Evolutionary conservation across 352 stramenopile genomes (phyloP).

Genomic region (Globisporangium polare): DNA sequence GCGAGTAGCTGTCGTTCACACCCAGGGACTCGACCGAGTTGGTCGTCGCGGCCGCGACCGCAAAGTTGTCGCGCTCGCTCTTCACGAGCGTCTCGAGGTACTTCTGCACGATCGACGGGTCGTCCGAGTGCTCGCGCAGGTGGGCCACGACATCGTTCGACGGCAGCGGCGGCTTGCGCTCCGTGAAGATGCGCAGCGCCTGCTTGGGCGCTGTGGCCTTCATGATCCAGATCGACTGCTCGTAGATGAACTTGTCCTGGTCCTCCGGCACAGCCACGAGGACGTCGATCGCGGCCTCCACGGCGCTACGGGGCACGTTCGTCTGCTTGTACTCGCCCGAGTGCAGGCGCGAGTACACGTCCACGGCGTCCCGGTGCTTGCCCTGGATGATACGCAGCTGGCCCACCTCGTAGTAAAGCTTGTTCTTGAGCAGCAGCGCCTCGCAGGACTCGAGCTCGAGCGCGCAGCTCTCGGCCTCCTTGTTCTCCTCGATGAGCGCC

Average conservation of each 20-base stretch:
- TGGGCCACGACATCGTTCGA: conserved; percentile 81
- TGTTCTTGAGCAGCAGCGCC: conserved; percentile 59
- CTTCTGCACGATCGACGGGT: conserved; percentile 68
- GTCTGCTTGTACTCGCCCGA: conserved; percentile 84
- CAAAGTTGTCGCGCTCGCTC: conserved; percentile 29
- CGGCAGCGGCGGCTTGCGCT: conserved; percentile 54
- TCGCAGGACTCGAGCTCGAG: conserved; percentile 69
- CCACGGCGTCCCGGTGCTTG: conserved; percentile 68
- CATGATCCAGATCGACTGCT: conserved; percentile 86
- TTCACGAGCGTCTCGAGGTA: conserved; percentile 84
- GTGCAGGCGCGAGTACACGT: conserved; percentile 79
- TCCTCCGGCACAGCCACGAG: conserved; percentile 72
- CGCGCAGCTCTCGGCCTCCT: conserved; percentile 48
- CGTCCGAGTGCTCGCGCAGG: conserved; percentile 69
- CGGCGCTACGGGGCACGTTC: conserved; percentile 78
- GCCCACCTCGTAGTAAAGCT: conserved; percentile 79
- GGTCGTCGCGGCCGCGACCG: conserved; percentile 7
- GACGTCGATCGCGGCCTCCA: conserved; percentile 88
- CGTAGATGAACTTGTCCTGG: conserved; percentile 85
- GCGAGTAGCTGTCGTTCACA: conserved; percentile 81
- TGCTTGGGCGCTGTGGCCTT: conserved; percentile 69
- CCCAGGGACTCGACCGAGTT: conserved; percentile 25
- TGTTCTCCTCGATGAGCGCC: conserved; percentile 67
- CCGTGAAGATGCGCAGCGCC: conserved; percentile 80
- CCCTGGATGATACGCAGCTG: conserved; percentile 66